phyloP scores from a whole-genome alignment of 257 asterid genomes.

The Scutellaria barbata region DNA sequence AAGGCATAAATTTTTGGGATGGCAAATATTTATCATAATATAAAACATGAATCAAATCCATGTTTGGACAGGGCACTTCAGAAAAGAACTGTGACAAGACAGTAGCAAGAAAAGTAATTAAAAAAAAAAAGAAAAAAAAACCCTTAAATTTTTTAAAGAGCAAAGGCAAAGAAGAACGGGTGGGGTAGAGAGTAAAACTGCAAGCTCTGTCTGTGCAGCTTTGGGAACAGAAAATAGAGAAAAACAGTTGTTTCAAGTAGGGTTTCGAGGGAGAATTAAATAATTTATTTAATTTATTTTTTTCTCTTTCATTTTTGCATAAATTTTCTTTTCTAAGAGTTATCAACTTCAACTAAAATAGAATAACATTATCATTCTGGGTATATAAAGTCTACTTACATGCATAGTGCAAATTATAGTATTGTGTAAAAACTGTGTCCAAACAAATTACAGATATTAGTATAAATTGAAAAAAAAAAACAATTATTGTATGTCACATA shows the following conservation, averaged over 20 bases:
- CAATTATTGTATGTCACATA: too few relatives aligned
- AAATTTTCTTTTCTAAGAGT: too few relatives aligned
- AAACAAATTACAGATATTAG: too few relatives aligned
- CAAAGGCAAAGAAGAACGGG: conserved; percentile 3
- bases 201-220: conserved; percentile 43
- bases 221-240: conserved; percentile 49
- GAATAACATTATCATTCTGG: too few relatives aligned
- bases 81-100: conserved; percentile 64
- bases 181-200: conserved; percentile 35
- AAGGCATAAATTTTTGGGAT: background rate
- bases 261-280: conserved; percentile 29
- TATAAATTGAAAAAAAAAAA: too few relatives aligned
- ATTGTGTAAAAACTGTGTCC: too few relatives aligned
- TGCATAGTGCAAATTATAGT: too few relatives aligned
- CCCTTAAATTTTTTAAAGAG: background rate
- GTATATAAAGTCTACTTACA: too few relatives aligned
- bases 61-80: conserved; percentile 41
- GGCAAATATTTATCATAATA: background rate
- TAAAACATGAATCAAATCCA: conserved; percentile 23
- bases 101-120: conserved; percentile 40
- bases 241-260: conserved; percentile 34
- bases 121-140: background rate
- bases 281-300: background rate
- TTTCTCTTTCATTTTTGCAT: too few relatives aligned
- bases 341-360: too few relatives aligned